Percentiles rank a stretch among this genome's conserved stretches.
These are phyloP conservation scores for Dictyostelium capitatum DNA, from an alignment of 78 protist species.

Conservation along the genomic window DNA sequence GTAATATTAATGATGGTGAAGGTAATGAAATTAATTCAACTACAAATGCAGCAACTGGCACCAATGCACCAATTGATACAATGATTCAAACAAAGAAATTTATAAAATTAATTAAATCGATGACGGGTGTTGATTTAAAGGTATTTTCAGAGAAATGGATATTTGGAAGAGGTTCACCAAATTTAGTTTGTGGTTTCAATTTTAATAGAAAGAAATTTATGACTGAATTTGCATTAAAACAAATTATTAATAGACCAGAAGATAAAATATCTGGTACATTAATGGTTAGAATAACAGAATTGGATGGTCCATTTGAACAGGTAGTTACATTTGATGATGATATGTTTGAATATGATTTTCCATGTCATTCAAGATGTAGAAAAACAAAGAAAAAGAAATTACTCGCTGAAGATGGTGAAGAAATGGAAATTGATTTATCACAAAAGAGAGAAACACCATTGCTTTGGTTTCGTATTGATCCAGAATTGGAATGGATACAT, in stretches of 20 bases:
- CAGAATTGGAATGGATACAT: slow-evolving; percentile 83
- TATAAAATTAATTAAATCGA: slow-evolving; percentile 67
- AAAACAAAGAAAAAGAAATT: slow-evolving; percentile 67
- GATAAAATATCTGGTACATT: slow-evolving; percentile 54
- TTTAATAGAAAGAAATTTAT: slow-evolving; percentile 77
- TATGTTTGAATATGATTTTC: slow-evolving; percentile 65
- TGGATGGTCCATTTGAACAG: slow-evolving; percentile 81
- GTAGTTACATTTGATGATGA: slow-evolving; percentile 69
- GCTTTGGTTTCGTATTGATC: slow-evolving; percentile 85
- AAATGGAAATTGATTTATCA: slow-evolving; percentile 57
- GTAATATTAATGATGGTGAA: background rate
- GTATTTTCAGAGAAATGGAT: slow-evolving; percentile 82
- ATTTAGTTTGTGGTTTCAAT: slow-evolving; percentile 69
- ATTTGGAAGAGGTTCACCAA: slow-evolving; percentile 72
- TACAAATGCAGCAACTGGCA: background rate
- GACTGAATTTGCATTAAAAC: slow-evolving; percentile 78
- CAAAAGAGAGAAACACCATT: slow-evolving; percentile 83
- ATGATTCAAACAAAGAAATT: slow-evolving; percentile 73
- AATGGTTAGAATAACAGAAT: slow-evolving; percentile 48
- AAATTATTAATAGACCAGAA: slow-evolving; percentile 41
- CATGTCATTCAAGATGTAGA: slow-evolving; percentile 63
- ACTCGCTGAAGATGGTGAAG: slow-evolving; percentile 56
- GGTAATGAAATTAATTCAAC: background rate
- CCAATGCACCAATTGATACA: slow-evolving; percentile 14
- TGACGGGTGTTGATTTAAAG: slow-evolving; percentile 79